phyloP scores from a whole-genome alignment of 805 yeast species.

The Isabelozyma gotoi region DNA sequence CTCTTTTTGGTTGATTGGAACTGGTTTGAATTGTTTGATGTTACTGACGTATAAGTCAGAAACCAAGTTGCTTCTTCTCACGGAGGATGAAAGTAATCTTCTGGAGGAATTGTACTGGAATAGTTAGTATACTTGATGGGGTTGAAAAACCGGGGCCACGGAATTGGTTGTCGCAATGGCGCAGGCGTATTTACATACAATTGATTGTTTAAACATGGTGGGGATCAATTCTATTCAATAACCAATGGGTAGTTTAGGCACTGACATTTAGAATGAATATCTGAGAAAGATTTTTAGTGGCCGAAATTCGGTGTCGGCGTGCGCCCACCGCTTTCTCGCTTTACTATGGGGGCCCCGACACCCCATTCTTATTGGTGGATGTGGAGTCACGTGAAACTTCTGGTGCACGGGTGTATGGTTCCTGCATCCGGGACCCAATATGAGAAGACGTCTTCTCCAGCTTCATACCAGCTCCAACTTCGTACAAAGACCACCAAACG shows the following conservation, averaged over 20 bases:
- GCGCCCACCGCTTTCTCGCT: not conserved
- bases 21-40: constrained; percentile 85
- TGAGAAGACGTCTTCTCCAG: not conserved
- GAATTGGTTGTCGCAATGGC: constrained; percentile 5
- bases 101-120: constrained; percentile 32
- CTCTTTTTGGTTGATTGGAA: constrained; percentile 67
- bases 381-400: not conserved
- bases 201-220: constrained; percentile 40
- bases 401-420: not conserved
- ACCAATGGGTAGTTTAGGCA: not conserved
- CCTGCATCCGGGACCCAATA: not conserved
- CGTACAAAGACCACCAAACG: no score
- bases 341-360: not conserved
- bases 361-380: not conserved
- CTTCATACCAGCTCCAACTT: no score
- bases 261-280: not conserved
- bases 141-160: no score
- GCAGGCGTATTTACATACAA: no score
- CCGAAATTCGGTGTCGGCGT: constrained; percentile 3
- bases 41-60: constrained; percentile 86
- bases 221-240: not conserved
- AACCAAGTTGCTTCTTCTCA: constrained; percentile 57
- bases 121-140: no score
- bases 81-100: constrained; percentile 43
- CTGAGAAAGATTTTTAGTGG: not conserved